Percentiles rank a stretch among this genome's conserved stretches.
phyloP scores from a whole-genome alignment of 371 early-diverging fungal genomes.

The Capillidium heterosporum region DNA sequence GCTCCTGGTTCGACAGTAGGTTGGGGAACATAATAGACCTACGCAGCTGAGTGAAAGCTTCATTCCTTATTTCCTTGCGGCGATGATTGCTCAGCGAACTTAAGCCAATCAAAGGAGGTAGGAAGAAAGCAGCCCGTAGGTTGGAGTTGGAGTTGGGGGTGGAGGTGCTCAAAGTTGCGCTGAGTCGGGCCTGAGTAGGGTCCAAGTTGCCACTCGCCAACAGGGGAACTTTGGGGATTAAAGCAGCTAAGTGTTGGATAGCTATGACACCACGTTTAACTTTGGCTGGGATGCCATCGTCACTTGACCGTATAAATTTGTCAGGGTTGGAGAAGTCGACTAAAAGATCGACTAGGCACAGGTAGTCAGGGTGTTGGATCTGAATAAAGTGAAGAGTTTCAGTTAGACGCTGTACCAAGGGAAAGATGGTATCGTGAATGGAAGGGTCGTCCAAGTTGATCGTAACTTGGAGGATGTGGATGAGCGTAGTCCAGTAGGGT shows the following conservation, averaged over 20 bases:
- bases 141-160: background rate
- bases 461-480: background rate
- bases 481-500: background rate
- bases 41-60: background rate
- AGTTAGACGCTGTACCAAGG: background rate
- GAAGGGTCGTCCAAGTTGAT: background rate
- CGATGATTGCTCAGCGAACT: background rate
- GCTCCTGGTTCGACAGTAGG: background rate
- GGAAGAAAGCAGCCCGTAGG: background rate
- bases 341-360: background rate
- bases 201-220: background rate
- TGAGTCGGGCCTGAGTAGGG: background rate
- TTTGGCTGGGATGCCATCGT: background rate
- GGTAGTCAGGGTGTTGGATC: background rate
- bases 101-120: conserved; percentile 4
- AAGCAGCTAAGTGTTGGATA: conserved; percentile 1
- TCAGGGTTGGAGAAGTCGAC: conserved; percentile 2
- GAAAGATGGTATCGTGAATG: background rate
- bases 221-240: background rate
- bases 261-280: background rate
- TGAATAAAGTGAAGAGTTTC: background rate
- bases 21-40: background rate
- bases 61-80: background rate
- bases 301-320: background rate
- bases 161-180: background rate